Percentiles rank a stretch among this genome's conserved stretches.
Evolutionary conservation across 352 stramenopile species (phyloP).

Genomic region (Phytophthora ramorum): DNA sequence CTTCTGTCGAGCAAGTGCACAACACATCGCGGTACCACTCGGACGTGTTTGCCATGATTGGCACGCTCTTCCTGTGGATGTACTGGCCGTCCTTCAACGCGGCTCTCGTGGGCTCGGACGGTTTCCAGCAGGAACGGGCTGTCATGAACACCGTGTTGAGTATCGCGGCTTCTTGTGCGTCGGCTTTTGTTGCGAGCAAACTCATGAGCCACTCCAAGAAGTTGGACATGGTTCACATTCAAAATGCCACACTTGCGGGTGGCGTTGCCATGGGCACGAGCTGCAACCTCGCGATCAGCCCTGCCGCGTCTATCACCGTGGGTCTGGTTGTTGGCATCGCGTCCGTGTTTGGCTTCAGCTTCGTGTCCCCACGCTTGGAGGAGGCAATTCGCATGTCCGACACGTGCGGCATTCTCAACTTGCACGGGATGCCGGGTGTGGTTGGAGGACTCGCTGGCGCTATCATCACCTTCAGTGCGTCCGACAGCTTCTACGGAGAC

Average conservation of each 20-base stretch:
- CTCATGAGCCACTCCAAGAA: slow-evolving; percentile 60
- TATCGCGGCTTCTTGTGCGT: slow-evolving; percentile 63
- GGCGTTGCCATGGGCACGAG: slow-evolving; percentile 83
- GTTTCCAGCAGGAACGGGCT: slow-evolving; percentile 72
- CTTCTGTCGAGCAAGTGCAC: slow-evolving; percentile 44
- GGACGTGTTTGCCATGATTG: slow-evolving; percentile 85
- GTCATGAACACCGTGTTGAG: slow-evolving; percentile 84
- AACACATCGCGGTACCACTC: slow-evolving; percentile 76
- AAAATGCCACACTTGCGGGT: slow-evolving; percentile 86
- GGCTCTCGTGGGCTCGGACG: slow-evolving; percentile 58
- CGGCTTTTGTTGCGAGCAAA: slow-evolving; percentile 61
- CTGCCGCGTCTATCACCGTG: slow-evolving; percentile 55
- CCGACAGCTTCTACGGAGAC: slow-evolving; percentile 60
- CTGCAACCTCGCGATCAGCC: slow-evolving; percentile 76
- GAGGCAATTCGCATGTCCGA: slow-evolving; percentile 52
- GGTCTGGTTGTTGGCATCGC: slow-evolving; percentile 60
- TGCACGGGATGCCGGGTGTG: slow-evolving; percentile 82
- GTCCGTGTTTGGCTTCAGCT: slow-evolving; percentile 58
- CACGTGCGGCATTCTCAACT: slow-evolving; percentile 72
- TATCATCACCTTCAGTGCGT: slow-evolving; percentile 58
- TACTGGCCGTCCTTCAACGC: slow-evolving; percentile 91
- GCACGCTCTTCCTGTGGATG: slow-evolving; percentile 88
- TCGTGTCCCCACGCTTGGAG: slow-evolving; percentile 53
- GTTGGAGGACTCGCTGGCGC: slow-evolving; percentile 63
- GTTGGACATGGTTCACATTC: slow-evolving; percentile 86